phyloP scores from a whole-genome alignment of 116 monocot species.

The Dioscorea cayenensis region DNA sequence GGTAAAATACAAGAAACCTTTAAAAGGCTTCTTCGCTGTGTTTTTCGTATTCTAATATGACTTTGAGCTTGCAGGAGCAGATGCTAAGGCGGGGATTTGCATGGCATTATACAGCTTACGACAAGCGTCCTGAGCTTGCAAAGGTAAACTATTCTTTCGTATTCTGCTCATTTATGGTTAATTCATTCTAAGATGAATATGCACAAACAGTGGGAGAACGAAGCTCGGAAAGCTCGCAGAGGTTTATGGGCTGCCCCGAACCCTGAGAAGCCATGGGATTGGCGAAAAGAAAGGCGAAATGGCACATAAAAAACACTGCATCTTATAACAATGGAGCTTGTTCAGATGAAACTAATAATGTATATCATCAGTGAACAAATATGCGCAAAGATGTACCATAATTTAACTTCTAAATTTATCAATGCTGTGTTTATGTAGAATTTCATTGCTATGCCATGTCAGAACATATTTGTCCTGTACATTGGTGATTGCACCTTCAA shows the following conservation, averaged over 20 bases:
- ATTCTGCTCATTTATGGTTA: neutral
- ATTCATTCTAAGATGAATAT: neutral
- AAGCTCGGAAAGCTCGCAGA: conserved; percentile 31
- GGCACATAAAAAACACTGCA: conserved; percentile 12
- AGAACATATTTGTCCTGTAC: too few species aligned
- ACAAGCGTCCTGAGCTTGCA: conserved; percentile 64
- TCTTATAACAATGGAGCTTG: neutral
- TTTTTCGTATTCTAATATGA: neutral
- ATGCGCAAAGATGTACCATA: too few species aligned
- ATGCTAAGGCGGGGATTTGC: conserved; percentile 78
- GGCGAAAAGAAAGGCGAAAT: conserved; percentile 46
- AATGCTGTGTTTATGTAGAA: too few species aligned
- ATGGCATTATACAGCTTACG: conserved; percentile 89
- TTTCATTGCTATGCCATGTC: too few species aligned
- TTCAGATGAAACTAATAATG: too few species aligned
- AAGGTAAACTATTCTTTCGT: conserved; percentile 24
- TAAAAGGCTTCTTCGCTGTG: neutral
- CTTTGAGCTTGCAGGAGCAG: conserved; percentile 36
- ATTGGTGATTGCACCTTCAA: too few species aligned
- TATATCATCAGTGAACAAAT: too few species aligned
- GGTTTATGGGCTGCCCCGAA: conserved; percentile 54
- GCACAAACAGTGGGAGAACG: conserved; percentile 43
- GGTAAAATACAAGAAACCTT: conserved; percentile 22
- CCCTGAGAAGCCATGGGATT: conserved; percentile 79
- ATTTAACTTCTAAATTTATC: too few species aligned